Conservation (phyloP, 495 filamentous ascomycete species). For the Trichoderma virens region DNA sequence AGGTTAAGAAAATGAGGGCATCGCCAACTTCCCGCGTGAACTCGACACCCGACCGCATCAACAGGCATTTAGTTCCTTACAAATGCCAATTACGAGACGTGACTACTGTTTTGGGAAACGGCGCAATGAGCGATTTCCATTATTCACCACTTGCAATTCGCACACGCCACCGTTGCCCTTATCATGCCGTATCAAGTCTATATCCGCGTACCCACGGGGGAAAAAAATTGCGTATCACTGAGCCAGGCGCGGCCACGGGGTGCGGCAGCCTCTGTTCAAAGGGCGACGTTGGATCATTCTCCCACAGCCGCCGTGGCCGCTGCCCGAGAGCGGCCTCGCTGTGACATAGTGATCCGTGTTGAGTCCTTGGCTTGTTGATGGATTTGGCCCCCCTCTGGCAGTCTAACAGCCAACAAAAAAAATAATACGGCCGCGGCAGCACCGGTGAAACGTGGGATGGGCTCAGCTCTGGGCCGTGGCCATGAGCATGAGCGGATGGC, state of each 20-base stretch:
- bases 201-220: slow-evolving; percentile 1
- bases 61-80: neutral
- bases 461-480: neutral
- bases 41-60: neutral
- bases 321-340: neutral
- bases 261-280: neutral
- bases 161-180: neutral
- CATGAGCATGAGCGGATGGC: slow-evolving; percentile 1
- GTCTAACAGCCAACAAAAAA: neutral
- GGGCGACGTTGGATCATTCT: neutral
- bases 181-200: neutral
- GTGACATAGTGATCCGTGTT: too few relatives aligned
- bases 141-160: neutral
- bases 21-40: neutral
- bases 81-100: neutral
- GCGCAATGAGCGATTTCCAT: neutral
- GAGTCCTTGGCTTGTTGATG: too few relatives aligned
- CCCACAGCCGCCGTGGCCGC: neutral
- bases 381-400: neutral
- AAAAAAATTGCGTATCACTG: neutral
- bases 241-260: neutral
- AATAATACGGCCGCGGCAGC: slow-evolving; percentile 1
- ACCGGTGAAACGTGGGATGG: slow-evolving; percentile 1
- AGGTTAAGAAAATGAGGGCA: slow-evolving; percentile 3
- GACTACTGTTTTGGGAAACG: neutral